Percentiles rank a stretch among this genome's conserved stretches.
Evolutionary conservation across 495 filamentous ascomycete genomes (phyloP).

Genomic region (Talaromyces nanjingensis): DNA sequence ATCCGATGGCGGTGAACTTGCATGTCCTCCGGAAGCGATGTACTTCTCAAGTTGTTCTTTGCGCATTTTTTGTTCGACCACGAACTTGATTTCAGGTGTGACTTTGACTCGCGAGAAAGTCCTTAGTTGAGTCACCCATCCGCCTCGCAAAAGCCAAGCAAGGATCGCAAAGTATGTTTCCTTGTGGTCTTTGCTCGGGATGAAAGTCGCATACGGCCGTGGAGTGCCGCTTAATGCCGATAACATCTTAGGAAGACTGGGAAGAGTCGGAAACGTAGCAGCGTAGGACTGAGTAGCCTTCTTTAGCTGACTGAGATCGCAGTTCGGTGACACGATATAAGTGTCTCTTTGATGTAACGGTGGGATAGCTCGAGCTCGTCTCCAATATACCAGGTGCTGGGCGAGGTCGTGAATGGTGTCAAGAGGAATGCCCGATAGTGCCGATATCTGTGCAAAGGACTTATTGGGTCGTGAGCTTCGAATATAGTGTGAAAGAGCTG

Average conservation of each 20-base stretch:
- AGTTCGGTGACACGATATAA: conserved; percentile 92
- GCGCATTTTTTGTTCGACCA: conserved; percentile 36
- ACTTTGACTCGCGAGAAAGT: conserved; percentile 77
- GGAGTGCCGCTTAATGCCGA: conserved; percentile 68
- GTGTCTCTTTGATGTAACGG: conserved; percentile 83
- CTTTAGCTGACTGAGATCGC: conserved; percentile 66
- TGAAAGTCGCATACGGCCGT: conserved; percentile 69
- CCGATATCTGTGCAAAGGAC: conserved; percentile 76
- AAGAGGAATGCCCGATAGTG: conserved; percentile 63
- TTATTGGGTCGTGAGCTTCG: conserved; percentile 75
- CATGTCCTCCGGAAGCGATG: conserved; percentile 22
- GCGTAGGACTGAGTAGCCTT: conserved; percentile 67
- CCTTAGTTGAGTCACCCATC: conserved; percentile 87
- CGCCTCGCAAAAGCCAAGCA: conserved; percentile 83
- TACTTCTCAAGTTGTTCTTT: conserved; percentile 40
- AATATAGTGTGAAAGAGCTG: conserved; percentile 75
- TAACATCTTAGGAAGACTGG: conserved; percentile 77
- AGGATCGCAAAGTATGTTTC: conserved; percentile 81
- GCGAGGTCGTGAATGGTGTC: conserved; percentile 76
- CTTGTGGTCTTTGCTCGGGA: conserved; percentile 84
- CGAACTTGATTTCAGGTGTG: conserved; percentile 40
- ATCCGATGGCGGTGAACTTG: conserved; percentile 12
- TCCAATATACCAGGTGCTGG: conserved; percentile 90
- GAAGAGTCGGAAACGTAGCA: conserved; percentile 69
- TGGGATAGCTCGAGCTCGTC: conserved; percentile 83